Evolutionary conservation across 352 stramenopile species (phyloP), one percentile per base, ranked within the genome.

Genomic region (Phytopythium delawarense): DNA sequence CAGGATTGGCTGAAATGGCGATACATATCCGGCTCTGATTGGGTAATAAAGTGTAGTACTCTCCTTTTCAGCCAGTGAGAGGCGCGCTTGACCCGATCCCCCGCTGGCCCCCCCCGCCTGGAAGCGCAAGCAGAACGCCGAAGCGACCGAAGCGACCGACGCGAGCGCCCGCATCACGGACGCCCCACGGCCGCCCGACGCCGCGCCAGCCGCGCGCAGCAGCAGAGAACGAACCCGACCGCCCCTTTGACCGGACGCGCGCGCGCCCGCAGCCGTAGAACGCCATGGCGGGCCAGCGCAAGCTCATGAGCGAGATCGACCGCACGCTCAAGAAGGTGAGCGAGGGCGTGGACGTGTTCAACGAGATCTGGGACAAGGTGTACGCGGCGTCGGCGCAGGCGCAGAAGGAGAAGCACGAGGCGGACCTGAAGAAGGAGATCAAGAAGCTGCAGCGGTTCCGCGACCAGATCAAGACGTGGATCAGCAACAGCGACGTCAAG

Each of bases 371-470:
- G 93, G 96, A 99, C 75, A 99, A 99, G 67, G 96, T 98, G n/a
- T 99, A 99, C 70, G 85, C 81, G 23, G 96, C 97, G 11, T 88
- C 94, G 52, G 88, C 97, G 65, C 97, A 99, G 79, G 98, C 97
- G 67, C 96, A 99, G 73, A 99, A 99, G 75, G 98, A 99, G 77
- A 99, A 99, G 79, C 98, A 99, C 67, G 97, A 99, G 75, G 87
- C 92, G 40, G 97, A 99, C 72, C 76, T 99, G 59, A 99, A 99
- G 77, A 99, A 99, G 66, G 98, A 99, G 86, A 99, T 99, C 70
- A 99, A 99, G 81, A 99, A 99, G 78, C 84, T 99, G 44, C 98
- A 99, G 87, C 86, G 96, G 46, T 92, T 96, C 69, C 92, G 98
- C 25, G 98, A 99, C 79, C 96, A 99, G 79, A 98, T 99, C 74